Conservation (phyloP, 1,139 yeast genomes). For the Pichia sp. region DNA sequence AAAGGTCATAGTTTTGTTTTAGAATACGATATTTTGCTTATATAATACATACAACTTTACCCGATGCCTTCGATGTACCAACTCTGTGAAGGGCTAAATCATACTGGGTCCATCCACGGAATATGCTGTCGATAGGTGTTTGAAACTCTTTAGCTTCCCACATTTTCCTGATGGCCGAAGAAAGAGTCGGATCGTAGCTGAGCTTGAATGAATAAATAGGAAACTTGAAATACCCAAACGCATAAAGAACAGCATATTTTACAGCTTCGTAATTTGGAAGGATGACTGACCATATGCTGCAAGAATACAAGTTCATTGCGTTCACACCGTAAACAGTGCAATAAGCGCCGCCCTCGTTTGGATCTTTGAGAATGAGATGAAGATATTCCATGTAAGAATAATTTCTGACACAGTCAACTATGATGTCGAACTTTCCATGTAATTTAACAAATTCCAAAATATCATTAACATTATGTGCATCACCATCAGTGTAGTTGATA, state of each 20-base stretch:
- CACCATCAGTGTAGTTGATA: conserved; percentile 23
- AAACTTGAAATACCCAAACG: conserved; percentile 1
- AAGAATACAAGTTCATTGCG: conserved; percentile 14
- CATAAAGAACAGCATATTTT: conserved; percentile 1
- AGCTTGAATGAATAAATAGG: conserved; percentile 4
- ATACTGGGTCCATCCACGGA: conserved; percentile 38
- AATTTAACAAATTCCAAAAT: conserved; percentile 29
- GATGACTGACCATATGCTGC: conserved; percentile 1
- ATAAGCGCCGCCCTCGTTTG: conserved; percentile 26
- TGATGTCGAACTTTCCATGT: conserved; percentile 36
- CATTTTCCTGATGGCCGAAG: conserved; percentile 25
- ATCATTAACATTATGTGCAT: conserved; percentile 27
- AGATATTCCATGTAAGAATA: conserved; percentile 10
- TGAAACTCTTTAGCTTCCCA: conserved; percentile 37
- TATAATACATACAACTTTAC: conserved; percentile 45
- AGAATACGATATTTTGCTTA: neutral
- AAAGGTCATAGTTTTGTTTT: neutral
- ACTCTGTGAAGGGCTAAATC: conserved; percentile 43
- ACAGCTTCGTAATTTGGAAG: conserved; percentile 5
- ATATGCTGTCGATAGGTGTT: conserved; percentile 49
- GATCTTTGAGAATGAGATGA: conserved; percentile 15
- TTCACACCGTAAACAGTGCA: conserved; percentile 30
- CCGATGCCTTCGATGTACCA: conserved; percentile 44
- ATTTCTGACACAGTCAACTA: conserved; percentile 22
- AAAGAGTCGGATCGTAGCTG: conserved; percentile 10